Base-by-base conservation (phyloP, 345 rosid species). In the Gossypium arboreum region DNA sequence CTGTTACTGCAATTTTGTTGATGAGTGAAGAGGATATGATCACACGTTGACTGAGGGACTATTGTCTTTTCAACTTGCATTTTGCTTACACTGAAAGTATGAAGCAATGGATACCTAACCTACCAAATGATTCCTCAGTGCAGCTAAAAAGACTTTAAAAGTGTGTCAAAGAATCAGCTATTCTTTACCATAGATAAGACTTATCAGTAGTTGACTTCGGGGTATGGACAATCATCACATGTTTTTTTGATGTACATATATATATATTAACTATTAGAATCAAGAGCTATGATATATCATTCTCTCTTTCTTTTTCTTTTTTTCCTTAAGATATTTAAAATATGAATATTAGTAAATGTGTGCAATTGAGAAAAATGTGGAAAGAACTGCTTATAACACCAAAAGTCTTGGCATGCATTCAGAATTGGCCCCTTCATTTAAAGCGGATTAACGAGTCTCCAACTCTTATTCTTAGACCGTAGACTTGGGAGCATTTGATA, bases 51-150 rank as follows among this genome's bases (percentile, higher is more conserved):
- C 52, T 13, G 12, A 34, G 41, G 41, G 41, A 34, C 41, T 34
- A 4, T 34, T 4, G 52, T 13, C 52, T 55, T 34, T 34, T 55
- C 82, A 67, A 79, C 74, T 81, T 71, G 74, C 76, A 39, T 75
- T 34, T 34, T 65, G 82, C 86, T 77, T 68, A 62, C 82, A 74
- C 58, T 79, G 18, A 12, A 72, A 77, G 81, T 22, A 17, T 75
- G 68, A 75, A 73, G 64, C 45, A 47, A 68, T 67, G 47, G 73
- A 50, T 76, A 58, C 64, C 83, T 48, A 66, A 0, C 58, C 20
- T 17, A 2, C 9, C 67, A 73, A 12, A 43, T 55, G 16, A 77
- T 76, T 63, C 43, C 61, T 68, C 66, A 63, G 17, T 18, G 56
- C 16, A 25, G 34, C 41, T 34, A 34, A 29, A 29, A 29, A 3